Base-by-base conservation (phyloP, 2,329 filamentous ascomycete genomes). In the Hypoxylon sp. region DNA sequence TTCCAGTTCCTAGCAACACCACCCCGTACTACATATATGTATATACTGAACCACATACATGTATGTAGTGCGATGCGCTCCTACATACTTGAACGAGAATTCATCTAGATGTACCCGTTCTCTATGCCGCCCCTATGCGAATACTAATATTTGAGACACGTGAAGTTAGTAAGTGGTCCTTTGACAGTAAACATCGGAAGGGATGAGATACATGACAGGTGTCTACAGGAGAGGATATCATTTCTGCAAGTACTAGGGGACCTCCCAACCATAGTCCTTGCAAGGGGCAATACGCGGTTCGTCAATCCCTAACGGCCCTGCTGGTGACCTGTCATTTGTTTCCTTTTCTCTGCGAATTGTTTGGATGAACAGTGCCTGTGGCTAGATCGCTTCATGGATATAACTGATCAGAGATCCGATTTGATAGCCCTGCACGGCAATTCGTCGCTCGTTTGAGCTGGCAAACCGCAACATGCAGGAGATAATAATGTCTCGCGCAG, bases 311-410 rank as follows among this genome's bases (percentile, higher is more conserved):
- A 67, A 69, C 62, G 48, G 55, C 59, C 55, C 52, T 66, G 59
- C 57, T 37, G 48, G 56, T 68, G 68, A 73, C 63, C 62, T 73
- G 65, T 73, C 72, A 72, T 24, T 62, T 73, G 4, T 72, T 11
- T 15, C 44, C 56, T 58, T 10, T 17, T 51, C 53, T 50, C 19
- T 52, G 57, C 37, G 37, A 63, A 59, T 69, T 58, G 53, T 48
- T 53, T 69, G 50, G 32, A 66, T 51, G 44, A 55, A 56, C 56
- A 57, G 54, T 50, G 62, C 53, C 54, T 58, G 35, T 53, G 58
- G 44, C 42, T 59, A 62, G 70, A 63, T 68, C 65, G 55, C 48
- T 61, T 63, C 37, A 62, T 53, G 35, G 35, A 32, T 59, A 47
- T 59, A 47, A 47, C 54, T 61, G 53, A 63, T 53, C 44, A 69